These are phyloP conservation scores for Lachnellula subtilissima DNA, from an alignment of 2,329 filamentous ascomycete species.

Conservation along the genomic window DNA sequence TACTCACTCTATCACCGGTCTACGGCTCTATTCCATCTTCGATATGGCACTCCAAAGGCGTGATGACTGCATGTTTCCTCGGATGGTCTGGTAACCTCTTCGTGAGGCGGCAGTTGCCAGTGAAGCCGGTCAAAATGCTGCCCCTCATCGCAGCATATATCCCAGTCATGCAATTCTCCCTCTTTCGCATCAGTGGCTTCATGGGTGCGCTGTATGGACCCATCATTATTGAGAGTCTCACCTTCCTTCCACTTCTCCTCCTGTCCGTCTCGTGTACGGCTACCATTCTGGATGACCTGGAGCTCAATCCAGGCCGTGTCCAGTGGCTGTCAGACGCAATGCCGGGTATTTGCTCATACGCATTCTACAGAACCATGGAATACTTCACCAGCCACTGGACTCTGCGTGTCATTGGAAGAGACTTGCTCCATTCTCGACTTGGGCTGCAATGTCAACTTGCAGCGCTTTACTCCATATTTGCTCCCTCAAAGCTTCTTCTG, in stretches of 20 bases:
- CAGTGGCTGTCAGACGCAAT: conserved; percentile 57
- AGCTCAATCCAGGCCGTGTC: conserved; percentile 47
- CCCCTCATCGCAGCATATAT: conserved; percentile 72
- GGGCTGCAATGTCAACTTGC: conserved; percentile 67
- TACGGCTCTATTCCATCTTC: conserved; percentile 80
- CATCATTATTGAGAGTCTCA: conserved; percentile 66
- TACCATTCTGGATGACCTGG: conserved; percentile 57
- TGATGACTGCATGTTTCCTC: conserved; percentile 62
- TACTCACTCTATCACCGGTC: conserved; percentile 75
- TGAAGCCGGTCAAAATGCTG: conserved; percentile 50
- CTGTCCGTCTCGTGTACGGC: conserved; percentile 61
- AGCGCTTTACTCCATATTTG: conserved; percentile 57
- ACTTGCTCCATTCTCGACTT: conserved; percentile 62
- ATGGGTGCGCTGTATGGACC: conserved; percentile 71
- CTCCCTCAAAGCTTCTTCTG: conserved; percentile 64
- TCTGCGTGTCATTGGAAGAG: conserved; percentile 52
- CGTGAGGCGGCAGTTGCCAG: conserved; percentile 44
- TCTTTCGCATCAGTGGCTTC: conserved; percentile 61
- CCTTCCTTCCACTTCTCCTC: conserved; percentile 64
- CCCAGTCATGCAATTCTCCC: conserved; percentile 65
- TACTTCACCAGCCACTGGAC: conserved; percentile 37
- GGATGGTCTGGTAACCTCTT: conserved; percentile 67
- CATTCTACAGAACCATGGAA: conserved; percentile 49
- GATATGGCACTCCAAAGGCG: conserved; percentile 63
- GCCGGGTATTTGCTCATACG: conserved; percentile 62